phyloP scores from a whole-genome alignment of 805 yeast genomes.

The Candida pini region DNA sequence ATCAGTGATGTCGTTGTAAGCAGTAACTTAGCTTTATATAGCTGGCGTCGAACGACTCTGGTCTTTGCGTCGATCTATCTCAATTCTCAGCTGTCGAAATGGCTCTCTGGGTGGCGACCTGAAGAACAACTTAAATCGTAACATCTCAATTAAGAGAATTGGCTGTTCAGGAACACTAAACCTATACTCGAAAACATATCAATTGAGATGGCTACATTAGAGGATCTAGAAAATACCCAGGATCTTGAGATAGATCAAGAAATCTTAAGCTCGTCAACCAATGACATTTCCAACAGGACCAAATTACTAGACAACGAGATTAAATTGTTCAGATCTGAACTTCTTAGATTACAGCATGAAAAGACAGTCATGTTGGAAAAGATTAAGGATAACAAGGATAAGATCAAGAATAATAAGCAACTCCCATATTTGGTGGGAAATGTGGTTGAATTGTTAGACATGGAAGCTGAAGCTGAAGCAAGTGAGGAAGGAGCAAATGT shows the following conservation, averaged over 20 bases:
- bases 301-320: constrained; percentile 90
- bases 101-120: too few relatives aligned
- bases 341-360: constrained; percentile 86
- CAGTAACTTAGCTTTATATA: too few relatives aligned
- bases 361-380: constrained; percentile 88
- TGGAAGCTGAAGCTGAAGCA: constrained; percentile 79
- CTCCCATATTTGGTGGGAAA: constrained; percentile 95
- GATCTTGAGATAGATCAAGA: constrained; percentile 74
- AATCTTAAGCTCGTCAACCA: constrained; percentile 67
- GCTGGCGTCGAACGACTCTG: too few relatives aligned
- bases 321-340: constrained; percentile 88
- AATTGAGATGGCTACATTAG: constrained; percentile 89
- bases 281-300: constrained; percentile 80
- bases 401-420: constrained; percentile 91
- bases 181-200: too few relatives aligned
- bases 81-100: too few relatives aligned
- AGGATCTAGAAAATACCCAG: constrained; percentile 61
- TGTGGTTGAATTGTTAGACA: constrained; percentile 88
- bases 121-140: too few relatives aligned
- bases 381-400: constrained; percentile 93
- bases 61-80: too few relatives aligned
- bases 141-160: too few relatives aligned
- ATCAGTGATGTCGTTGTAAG: too few relatives aligned
- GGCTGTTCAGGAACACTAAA: too few relatives aligned
- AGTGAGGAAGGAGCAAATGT: constrained; percentile 91